A percentile compares a stretch with the other conserved stretches of the same genome.
phyloP scores from a whole-genome alignment of 1,284 basidiomycete species.

The Irpex rosettiformis region DNA sequence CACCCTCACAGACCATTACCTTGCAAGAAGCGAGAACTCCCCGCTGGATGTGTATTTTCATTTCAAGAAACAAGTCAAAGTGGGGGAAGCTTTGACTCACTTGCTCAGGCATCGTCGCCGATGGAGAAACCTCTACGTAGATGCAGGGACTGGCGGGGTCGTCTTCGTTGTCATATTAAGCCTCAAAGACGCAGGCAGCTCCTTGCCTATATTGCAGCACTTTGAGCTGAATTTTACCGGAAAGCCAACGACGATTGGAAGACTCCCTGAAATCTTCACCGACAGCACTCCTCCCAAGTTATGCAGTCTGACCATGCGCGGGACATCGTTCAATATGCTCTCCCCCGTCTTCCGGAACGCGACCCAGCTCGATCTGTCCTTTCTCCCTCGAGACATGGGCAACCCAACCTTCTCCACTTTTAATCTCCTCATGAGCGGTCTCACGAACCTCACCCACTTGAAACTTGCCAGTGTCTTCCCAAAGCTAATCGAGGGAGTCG shows the following conservation, averaged over 20 bases:
- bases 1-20: constrained; percentile 2
- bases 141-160: neutral
- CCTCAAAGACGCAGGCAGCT: neutral
- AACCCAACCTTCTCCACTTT: constrained; percentile 7
- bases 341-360: constrained; percentile 4
- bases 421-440: constrained; percentile 3
- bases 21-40: neutral
- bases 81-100: neutral
- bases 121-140: constrained; percentile 2
- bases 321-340: constrained; percentile 4
- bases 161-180: constrained; percentile 8
- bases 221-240: constrained; percentile 8
- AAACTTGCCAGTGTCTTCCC: constrained; percentile 12
- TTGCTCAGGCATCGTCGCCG: constrained; percentile 1
- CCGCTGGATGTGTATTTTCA: constrained; percentile 10
- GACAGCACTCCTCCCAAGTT: constrained; percentile 1
- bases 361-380: constrained; percentile 10
- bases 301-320: constrained; percentile 6
- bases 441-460: constrained; percentile 9
- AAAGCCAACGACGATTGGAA: constrained; percentile 1
- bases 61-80: constrained; percentile 1
- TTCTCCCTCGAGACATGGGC: constrained; percentile 4
- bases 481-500: neutral
- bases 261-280: constrained; percentile 7
- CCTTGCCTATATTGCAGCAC: constrained; percentile 1